Percentiles rank a stretch among this genome's conserved stretches.
Evolutionary conservation across 805 yeast genomes (phyloP).

Genomic region (Schwanniomyces sp.): DNA sequence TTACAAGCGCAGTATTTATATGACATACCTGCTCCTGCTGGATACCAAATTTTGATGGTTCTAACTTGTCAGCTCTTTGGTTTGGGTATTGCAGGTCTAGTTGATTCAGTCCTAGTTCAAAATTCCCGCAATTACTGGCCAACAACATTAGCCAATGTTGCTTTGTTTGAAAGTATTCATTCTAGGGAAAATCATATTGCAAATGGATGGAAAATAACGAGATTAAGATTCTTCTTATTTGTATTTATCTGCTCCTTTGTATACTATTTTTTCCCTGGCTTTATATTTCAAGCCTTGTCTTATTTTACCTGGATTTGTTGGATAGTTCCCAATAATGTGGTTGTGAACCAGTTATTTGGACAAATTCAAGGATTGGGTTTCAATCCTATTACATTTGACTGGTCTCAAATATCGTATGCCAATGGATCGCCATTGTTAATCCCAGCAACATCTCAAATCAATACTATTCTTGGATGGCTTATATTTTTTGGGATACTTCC

Average conservation of each 20-base stretch:
- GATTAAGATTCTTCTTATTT: constrained; percentile 47
- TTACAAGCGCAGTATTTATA: constrained; percentile 54
- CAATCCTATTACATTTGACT: constrained; percentile 58
- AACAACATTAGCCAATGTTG: constrained; percentile 55
- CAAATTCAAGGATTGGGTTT: constrained; percentile 59
- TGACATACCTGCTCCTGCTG: constrained; percentile 8
- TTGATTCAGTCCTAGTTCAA: constrained; percentile 58
- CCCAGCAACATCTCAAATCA: constrained; percentile 51
- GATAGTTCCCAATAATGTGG: constrained; percentile 60
- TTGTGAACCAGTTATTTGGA: constrained; percentile 68
- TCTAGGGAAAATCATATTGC: constrained; percentile 50
- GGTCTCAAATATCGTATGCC: constrained; percentile 60
- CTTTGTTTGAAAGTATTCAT: constrained; percentile 55
- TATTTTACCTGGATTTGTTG: constrained; percentile 65
- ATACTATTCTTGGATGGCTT: constrained; percentile 36
- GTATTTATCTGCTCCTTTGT: constrained; percentile 41
- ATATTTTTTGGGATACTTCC: constrained; percentile 52
- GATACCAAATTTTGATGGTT: background rate
- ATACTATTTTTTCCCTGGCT: constrained; percentile 65
- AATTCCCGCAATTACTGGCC: constrained; percentile 78
- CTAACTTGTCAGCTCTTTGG: constrained; percentile 64
- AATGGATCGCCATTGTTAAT: constrained; percentile 67
- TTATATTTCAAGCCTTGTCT: constrained; percentile 56
- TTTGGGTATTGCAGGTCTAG: constrained; percentile 63
- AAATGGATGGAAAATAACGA: constrained; percentile 59